A percentile compares a stretch with the other conserved stretches of the same genome.
phyloP scores from a whole-genome alignment of 345 rosid genomes.

The Trapa incisa region DNA sequence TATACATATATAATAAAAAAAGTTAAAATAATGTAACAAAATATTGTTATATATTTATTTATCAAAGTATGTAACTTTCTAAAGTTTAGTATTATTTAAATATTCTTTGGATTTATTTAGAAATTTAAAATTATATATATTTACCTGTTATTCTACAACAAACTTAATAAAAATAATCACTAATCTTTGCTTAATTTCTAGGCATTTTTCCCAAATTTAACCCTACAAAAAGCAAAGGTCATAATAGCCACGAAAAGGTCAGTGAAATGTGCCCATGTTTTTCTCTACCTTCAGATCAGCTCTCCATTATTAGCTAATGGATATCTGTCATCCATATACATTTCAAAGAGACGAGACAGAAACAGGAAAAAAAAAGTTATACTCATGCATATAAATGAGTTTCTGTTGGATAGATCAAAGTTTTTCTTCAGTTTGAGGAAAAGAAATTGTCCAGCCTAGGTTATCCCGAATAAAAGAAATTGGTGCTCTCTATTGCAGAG shows the following conservation, averaged over 20 bases:
- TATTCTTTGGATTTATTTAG: no score
- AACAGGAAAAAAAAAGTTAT: constrained; percentile 11
- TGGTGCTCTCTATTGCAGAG: neutral
- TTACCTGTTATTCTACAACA: no score
- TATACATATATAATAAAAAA: no score
- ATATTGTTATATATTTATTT: no score
- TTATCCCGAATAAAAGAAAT: neutral
- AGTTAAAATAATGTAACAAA: no score
- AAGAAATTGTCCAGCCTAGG: neutral
- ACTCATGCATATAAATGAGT: constrained; percentile 21
- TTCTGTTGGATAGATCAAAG: constrained; percentile 22
- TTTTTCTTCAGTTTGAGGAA: constrained; percentile 19
- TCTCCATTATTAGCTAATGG: constrained; percentile 27
- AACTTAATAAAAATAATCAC: no score
- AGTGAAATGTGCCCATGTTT: constrained; percentile 20
- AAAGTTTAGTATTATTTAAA: no score
- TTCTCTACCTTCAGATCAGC: constrained; percentile 22
- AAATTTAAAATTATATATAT: no score
- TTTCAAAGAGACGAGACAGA: constrained; percentile 11
- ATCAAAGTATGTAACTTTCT: no score
- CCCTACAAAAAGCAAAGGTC: neutral
- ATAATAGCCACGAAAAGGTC: constrained; percentile 1
- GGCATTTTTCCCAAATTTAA: no score
- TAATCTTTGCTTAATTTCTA: no score
- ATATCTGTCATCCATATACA: constrained; percentile 26